Base-by-base conservation (phyloP, 257 asterid genomes). In the Primulina huaijiensis region DNA sequence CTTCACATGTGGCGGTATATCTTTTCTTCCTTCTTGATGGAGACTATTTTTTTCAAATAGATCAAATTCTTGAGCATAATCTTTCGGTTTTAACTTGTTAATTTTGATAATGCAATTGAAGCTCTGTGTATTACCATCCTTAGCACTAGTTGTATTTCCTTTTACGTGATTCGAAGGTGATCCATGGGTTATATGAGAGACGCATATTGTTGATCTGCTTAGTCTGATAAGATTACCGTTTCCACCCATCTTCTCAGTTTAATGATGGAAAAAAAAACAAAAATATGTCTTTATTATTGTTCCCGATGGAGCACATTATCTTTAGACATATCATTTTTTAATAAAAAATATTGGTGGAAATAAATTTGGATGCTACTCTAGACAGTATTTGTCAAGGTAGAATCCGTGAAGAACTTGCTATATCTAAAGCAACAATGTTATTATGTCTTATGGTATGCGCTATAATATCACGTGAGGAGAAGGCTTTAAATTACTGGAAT, bases 1-100 rank as follows among this genome's bases (percentile, higher is more conserved):
- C 99, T 40, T 82, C 99, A 69, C 99, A 94, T 78, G 85, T 94
- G 33, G 92, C 86, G 96, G 99, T 94, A 86, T 65, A 78, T 57
- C 75, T 74, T 74, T 71, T 74, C 76, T 75, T 67, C 58, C 67
- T 40, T 58, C 9, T 27, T 72, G 64, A 29, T 29, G 4, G 37
- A 8, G 64, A 46, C 19, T 55, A 25, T 64, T 61, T 12, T 38
- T 74, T 30, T 60, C n/a, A 31, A 55, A 59, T 70, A 67, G 60
- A 65, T 71, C 38, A 59, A 31, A 64, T 53, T 61, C 40, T 67
- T 63, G 20, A 25, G 19, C 59, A 29, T 5, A 27, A 62, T 56
- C 20, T 33, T 12, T 43, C 50, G 5, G 31, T 50, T 43, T 64
- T 65, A 21, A 52, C n/a, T 69, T 65, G 53, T 43, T 33, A 62